phyloP scores from a whole-genome alignment of 768 basidiomycete genomes.

The Suillus subalutaceus region DNA sequence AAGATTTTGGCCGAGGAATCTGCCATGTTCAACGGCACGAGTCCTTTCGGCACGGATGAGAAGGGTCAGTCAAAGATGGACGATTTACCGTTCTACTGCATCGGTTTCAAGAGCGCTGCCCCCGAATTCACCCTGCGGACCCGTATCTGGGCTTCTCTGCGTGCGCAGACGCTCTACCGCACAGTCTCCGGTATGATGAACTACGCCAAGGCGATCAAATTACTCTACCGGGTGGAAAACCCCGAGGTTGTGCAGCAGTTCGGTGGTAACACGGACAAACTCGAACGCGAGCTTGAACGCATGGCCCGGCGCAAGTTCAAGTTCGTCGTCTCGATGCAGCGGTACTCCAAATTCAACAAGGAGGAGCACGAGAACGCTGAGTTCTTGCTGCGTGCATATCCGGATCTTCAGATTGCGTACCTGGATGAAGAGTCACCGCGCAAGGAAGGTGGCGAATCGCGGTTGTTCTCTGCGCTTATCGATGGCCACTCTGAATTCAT shows the following conservation, averaged over 20 bases:
- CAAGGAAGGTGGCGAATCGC: conserved; percentile 93
- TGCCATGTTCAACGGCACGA: conserved; percentile 76
- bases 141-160: conserved; percentile 98
- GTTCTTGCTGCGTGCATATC: conserved; percentile 95
- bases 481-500: conserved; percentile 98
- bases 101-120: conserved; percentile 98
- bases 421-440: conserved; percentile 93
- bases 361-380: conserved; percentile 99
- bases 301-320: conserved; percentile 99
- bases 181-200: conserved; percentile 99
- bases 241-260: conserved; percentile 98
- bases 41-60: conserved; percentile 76
- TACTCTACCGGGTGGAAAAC: conserved; percentile 99
- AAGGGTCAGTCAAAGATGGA: conserved; percentile 84
- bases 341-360: conserved; percentile 99
- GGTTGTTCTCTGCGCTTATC: conserved; percentile 94
- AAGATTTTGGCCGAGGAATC: conserved; percentile 98
- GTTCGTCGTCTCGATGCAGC: conserved; percentile 98
- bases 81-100: conserved; percentile 96
- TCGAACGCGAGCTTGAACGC: conserved; percentile 94
- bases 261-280: conserved; percentile 95
- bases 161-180: conserved; percentile 97
- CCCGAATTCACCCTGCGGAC: conserved; percentile 99
- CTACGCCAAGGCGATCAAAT: conserved; percentile 98
- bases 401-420: conserved; percentile 98